Percentiles rank a stretch among this genome's conserved stretches.
Conservation (phyloP, 1,284 basidiomycete species). For the Cystobasidium slooffiae region DNA sequence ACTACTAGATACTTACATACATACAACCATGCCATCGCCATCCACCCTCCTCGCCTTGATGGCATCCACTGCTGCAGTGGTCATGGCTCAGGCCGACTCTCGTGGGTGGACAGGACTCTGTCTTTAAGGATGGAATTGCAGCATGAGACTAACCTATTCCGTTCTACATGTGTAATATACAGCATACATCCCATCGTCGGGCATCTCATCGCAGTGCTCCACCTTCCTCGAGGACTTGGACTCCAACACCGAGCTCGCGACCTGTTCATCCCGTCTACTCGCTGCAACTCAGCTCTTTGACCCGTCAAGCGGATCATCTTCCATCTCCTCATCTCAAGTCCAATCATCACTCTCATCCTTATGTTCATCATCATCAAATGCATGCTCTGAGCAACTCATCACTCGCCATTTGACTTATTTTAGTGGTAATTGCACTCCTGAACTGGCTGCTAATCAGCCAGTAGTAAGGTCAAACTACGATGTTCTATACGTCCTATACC, state of each 20-base stretch:
- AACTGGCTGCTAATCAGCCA: constrained; percentile 63
- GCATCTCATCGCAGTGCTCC: constrained; percentile 33
- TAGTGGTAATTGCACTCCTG: constrained; percentile 68
- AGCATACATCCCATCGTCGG: constrained; percentile 38
- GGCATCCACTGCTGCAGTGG: no score
- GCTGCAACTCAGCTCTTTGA: constrained; percentile 67
- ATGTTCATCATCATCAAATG: constrained; percentile 62
- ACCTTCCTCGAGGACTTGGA: constrained; percentile 69
- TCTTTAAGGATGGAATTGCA: background rate
- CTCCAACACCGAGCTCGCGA: constrained; percentile 63
- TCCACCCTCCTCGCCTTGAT: no score
- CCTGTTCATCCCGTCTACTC: constrained; percentile 71
- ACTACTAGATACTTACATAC: no score
- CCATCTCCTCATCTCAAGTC: constrained; percentile 55
- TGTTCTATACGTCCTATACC: constrained; percentile 70
- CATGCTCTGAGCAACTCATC: constrained; percentile 67
- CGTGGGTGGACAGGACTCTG: no score
- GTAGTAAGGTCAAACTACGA: constrained; percentile 68
- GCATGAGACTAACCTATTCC: background rate
- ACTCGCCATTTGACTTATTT: constrained; percentile 69
- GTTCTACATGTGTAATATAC: background rate
- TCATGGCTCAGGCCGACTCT: no score
- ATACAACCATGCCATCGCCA: no score
- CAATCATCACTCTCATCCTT: constrained; percentile 64
- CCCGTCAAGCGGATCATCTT: constrained; percentile 50